Evolutionary conservation across 2,329 filamentous ascomycete genomes (phyloP).

Genomic region (Chaetomium olivaceum): DNA sequence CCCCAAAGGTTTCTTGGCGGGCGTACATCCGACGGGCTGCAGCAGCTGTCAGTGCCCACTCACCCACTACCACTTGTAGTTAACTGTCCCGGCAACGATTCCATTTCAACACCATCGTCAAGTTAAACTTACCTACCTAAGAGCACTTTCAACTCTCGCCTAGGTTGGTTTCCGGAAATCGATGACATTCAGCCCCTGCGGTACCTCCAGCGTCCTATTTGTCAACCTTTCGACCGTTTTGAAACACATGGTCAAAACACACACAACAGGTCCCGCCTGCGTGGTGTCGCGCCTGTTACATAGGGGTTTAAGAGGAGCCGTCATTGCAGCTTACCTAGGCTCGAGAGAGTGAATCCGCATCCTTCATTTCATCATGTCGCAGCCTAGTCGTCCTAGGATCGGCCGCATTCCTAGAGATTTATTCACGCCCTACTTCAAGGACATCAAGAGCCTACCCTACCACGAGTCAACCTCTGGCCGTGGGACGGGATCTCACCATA

Average conservation of each 20-base stretch:
- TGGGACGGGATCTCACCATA: constrained; percentile 57
- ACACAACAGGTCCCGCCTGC: neutral
- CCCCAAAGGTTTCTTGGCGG: neutral
- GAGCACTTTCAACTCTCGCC: neutral
- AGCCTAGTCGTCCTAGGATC: constrained; percentile 49
- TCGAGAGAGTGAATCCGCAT: neutral
- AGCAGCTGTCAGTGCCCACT: neutral
- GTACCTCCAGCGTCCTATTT: neutral
- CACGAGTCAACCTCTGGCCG: constrained; percentile 53
- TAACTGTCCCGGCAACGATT: neutral
- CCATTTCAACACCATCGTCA: neutral
- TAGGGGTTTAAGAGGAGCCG: neutral
- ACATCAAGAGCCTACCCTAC: constrained; percentile 71
- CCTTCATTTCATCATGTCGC: constrained; percentile 40
- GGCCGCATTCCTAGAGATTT: constrained; percentile 64
- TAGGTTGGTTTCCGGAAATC: neutral
- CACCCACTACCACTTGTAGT: neutral
- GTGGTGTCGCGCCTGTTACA: neutral
- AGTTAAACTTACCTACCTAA: neutral
- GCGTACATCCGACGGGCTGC: neutral
- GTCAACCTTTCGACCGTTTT: neutral
- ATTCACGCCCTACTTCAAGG: constrained; percentile 66
- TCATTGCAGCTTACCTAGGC: neutral
- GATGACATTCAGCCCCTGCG: neutral
- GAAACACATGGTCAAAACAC: neutral